Base-by-base conservation (phyloP, 2,329 filamentous ascomycete species). In the Hypoxylon sp. region DNA sequence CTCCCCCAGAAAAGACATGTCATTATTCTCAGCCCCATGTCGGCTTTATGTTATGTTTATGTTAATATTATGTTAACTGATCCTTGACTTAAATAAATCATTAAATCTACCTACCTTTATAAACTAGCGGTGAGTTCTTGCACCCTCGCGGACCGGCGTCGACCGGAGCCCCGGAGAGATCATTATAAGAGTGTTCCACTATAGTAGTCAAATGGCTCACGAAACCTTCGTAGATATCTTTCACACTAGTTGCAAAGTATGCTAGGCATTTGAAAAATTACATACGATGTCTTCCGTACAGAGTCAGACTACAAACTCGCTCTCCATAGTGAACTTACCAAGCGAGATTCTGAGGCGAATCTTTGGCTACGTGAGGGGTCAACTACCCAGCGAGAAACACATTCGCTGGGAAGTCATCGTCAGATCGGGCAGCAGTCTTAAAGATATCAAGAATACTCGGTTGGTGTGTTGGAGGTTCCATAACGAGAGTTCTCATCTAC, bases 391-490 rank as follows among this genome's bases (percentile, higher is more conserved):
- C 6, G n/a, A 14, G 17, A 7, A 27, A 10, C 2, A 2, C 17
- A 17, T 17, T 22, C 40, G 1, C 10, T n/a, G 40, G 40, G 17
- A 4, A 44, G 8, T 10, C 17, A n/a, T 11, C 17, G 10, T 11
- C 17, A 22, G 6, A 4, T 22, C 17, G 14, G 14, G 11, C 17
- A 44, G 7, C 40, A 11, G 40, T 8, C 17, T n/a, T 6, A 14
- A 51, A 31, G 37, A 57, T 2, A 67, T 72, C 51, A 58, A 67
- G 55, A 67, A 66, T 10, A 17, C 63, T n/a, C 69, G 72, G 11
- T 33, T 73, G 14, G 65, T 66, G 2, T 74, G 73, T 22, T 46
- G 61, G 35, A 64, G 62, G 3, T 74, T 74, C 58, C 56, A 58
- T 25, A 55, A 51, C 4, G 46, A 46, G 8, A 74, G 73, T 54